Conservation (phyloP, 2,329 filamentous ascomycete species). For the Aspergillus sojae region DNA sequence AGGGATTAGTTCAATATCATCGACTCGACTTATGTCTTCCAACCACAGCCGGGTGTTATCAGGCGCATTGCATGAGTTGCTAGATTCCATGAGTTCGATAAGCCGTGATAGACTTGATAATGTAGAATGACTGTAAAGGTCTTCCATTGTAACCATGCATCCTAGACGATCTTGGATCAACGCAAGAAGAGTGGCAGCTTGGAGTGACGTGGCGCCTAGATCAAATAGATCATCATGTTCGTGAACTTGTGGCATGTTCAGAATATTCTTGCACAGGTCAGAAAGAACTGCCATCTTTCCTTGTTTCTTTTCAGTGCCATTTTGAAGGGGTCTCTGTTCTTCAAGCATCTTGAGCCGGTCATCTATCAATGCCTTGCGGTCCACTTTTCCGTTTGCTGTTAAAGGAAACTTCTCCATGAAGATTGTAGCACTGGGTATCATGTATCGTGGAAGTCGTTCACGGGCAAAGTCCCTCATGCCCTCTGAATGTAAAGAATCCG, state of each 20-base stretch:
- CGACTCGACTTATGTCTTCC: slow-evolving; percentile 7
- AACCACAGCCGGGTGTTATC: slow-evolving; percentile 1
- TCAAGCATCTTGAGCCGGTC: not conserved
- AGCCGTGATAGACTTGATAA: not conserved
- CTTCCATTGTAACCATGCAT: slow-evolving; percentile 2
- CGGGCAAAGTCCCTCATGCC: slow-evolving; percentile 66
- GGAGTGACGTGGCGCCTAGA: slow-evolving; percentile 8
- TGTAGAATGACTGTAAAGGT: slow-evolving; percentile 3
- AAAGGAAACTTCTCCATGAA: slow-evolving; percentile 67
- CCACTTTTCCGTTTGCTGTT: slow-evolving; percentile 72
- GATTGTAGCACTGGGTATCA: slow-evolving; percentile 66
- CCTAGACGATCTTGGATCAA: not conserved
- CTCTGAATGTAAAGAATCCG: slow-evolving; percentile 37
- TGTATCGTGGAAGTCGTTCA: slow-evolving; percentile 69
- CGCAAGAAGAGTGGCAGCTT: slow-evolving; percentile 9
- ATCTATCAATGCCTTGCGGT: slow-evolving; percentile 20
- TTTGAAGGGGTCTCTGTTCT: not conserved
- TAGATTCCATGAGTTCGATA: not conserved
- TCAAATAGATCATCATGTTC: slow-evolving; percentile 11
- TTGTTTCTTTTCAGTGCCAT: not conserved
- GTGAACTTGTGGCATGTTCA: not conserved
- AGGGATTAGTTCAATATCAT: slow-evolving; percentile 2
- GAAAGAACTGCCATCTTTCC: not conserved
- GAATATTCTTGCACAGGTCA: slow-evolving; percentile 1
- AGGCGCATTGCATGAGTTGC: not conserved